A percentile compares a stretch with the other conserved stretches of the same genome.
Conservation (phyloP, 2,329 filamentous ascomycete genomes). For the Hypoxylon sp. region DNA sequence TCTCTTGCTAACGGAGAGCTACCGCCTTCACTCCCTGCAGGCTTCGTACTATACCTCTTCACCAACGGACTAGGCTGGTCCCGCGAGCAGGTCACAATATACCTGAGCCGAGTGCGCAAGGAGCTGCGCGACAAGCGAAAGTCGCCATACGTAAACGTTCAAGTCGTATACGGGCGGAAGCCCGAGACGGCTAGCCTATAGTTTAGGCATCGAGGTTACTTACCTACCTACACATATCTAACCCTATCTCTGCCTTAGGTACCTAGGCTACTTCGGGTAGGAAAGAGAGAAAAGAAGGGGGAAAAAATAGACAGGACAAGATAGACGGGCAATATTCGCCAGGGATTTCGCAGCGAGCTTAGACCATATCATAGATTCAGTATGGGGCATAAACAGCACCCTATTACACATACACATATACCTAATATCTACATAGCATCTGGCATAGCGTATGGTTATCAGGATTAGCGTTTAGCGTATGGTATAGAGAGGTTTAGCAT, state of each 20-base stretch:
- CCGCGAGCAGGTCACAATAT: slow-evolving; percentile 30
- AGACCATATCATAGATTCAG: slow-evolving; percentile 5
- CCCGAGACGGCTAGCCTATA: slow-evolving; percentile 11
- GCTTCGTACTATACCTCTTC: slow-evolving; percentile 34
- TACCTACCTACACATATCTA: too few relatives aligned
- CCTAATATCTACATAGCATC: slow-evolving; percentile 17
- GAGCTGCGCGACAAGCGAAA: slow-evolving; percentile 34
- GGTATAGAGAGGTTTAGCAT: not conserved
- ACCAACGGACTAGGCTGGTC: slow-evolving; percentile 32
- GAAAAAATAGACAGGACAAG: not conserved
- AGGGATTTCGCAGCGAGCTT: not conserved
- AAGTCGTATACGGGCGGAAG: slow-evolving; percentile 32
- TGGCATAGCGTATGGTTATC: slow-evolving; percentile 7
- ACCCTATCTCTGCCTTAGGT: too few relatives aligned
- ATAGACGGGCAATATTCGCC: slow-evolving; percentile 2
- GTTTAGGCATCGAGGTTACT: not conserved
- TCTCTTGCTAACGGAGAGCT: slow-evolving; percentile 4
- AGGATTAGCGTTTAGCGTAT: not conserved
- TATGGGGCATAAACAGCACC: slow-evolving; percentile 3
- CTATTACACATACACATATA: slow-evolving; percentile 4
- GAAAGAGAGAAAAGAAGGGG: not conserved
- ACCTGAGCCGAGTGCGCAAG: slow-evolving; percentile 28
- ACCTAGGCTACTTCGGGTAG: not conserved
- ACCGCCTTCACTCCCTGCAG: not conserved
- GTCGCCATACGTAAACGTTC: slow-evolving; percentile 29